Base-by-base conservation (phyloP, 257 asterid species). In the Buddleja alternifolia region DNA sequence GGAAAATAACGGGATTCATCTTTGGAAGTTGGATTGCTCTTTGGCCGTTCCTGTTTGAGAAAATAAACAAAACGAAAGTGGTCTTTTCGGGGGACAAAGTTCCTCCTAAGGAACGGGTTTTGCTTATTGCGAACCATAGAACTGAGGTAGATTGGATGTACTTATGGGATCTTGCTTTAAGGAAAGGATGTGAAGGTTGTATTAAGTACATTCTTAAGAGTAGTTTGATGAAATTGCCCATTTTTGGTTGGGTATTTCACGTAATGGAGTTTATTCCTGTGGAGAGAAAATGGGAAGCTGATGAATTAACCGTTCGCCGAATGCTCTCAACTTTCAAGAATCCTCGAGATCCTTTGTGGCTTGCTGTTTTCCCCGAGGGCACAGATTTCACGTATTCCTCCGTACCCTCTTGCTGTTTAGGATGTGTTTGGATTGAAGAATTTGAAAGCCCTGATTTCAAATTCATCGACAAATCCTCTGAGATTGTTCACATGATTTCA, bases 61-160 rank as follows among this genome's bases (percentile, higher is more conserved):
- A 83, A 25, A 62, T 92, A 37, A 92, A 92, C 86, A 76, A 72
- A 76, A 92, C 98, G 8, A 81, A 77, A 82, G 90, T 92, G 56
- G 78, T 89, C 8, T 89, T 92, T 71, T 87, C 96, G 2, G 98
- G 98, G n/a, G 96, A 87, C 52, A 16, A 34, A 25, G 90, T 92
- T 63, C 95, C 96, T 3, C 34, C 62, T 1, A 79, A 75, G 55
- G 92, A 90, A 63, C 90, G 98, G 10, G 94, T 79, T 24, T 63
- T 92, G 60, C 79, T 92, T 47, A 77, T 92, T 34, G 92, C 98
- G 1, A 92, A 92, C 71, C 98, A 92, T 69, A 81, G 96, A 71
- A 89, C 96, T 4, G 96, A 89, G 83, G 96, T 92, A 29, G 98
- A 92, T 54, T 92, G 98, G 98, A 92, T 92, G 96, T 92, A 92